Percentiles rank a stretch among this genome's conserved stretches.
Evolutionary conservation across 1,139 yeast species (phyloP).

Genomic region (Scheffersomyces lignicola): DNA sequence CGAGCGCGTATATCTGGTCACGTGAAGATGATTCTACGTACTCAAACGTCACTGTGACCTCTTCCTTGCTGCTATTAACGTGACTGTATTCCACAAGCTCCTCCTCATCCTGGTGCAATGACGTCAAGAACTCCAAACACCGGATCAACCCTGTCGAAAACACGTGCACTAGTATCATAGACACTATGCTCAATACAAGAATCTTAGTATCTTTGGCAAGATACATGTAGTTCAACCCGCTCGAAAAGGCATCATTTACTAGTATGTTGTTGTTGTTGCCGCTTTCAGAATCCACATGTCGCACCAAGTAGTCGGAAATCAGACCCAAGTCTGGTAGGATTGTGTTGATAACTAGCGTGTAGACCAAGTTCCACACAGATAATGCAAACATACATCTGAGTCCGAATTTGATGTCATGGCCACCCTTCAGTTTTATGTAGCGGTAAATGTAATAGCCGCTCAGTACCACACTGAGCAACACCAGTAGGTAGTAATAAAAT

Average conservation of each 20-base stretch:
- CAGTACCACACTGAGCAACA: background rate
- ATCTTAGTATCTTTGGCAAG: slow-evolving; percentile 14
- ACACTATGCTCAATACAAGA: slow-evolving; percentile 11
- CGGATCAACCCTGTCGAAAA: slow-evolving; percentile 16
- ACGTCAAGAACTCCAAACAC: slow-evolving; percentile 17
- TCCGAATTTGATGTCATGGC: background rate
- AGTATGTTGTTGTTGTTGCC: background rate
- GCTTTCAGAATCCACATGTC: no score
- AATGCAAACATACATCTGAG: background rate
- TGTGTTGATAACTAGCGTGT: background rate
- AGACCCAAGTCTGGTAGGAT: background rate
- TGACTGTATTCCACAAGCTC: no score
- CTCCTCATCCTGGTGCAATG: slow-evolving; percentile 8
- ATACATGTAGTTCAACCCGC: slow-evolving; percentile 7
- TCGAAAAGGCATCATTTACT: background rate
- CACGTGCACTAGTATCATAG: slow-evolving; percentile 13
- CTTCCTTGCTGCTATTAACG: background rate
- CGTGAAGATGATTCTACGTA: background rate
- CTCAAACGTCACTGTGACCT: background rate
- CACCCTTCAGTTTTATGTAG: background rate
- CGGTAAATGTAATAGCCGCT: background rate
- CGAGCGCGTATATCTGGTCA: background rate
- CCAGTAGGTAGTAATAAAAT: slow-evolving; percentile 1
- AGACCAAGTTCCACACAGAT: background rate
- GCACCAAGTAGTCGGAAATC: background rate